Base-by-base conservation (phyloP, 306 rosid genomes). In the Acacia crassicarpa region DNA sequence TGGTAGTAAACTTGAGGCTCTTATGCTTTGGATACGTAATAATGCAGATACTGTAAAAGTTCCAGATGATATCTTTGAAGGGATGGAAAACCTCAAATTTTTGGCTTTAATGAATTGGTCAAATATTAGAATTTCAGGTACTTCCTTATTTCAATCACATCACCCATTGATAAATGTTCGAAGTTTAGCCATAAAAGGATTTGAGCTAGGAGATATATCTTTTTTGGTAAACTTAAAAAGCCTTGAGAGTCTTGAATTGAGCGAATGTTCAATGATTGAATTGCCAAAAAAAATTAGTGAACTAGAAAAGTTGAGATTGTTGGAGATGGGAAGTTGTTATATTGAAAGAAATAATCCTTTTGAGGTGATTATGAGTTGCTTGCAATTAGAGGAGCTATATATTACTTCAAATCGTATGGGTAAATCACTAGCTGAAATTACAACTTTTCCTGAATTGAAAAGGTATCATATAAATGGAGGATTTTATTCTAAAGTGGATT, bases 371-470 rank as follows among this genome's bases (percentile, higher is more conserved):
- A 81, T 25, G 35, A 59, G 62, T 67, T 61, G 46, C 48, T 8
- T 30, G 6, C 43, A 56, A 2, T 58, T 80, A 32, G 81, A 79
- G 80, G 87, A 80, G 48, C 6, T 80, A 51, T 84, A 80, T 20
- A 0, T 6, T 22, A 16, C 7, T 12, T 2, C 33, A 19, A 9
- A 32, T 45, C 0, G 2, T 8, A 9, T 2, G 0, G 4, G 32
- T 30, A 2, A 30, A 30, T 30, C 27, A 27, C 27, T 0, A 27
- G 27, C 27, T 79, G 5, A 22, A 32, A 6, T 27, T 61, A 70
- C 32, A 25, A 46, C 8, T 44, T 48, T 46, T 6, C 79, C 67
- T 23, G 4, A 48, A n/a, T 75, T 80, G 46, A 54, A n/a, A 16
- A 79, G 83, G 48, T 79, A 79, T 79, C 67, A 74, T 56, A 63